Evolutionary conservation across 176 grass and related monocot species (phyloP), one percentile per base, ranked within the genome.

Genomic region (Triticum dicoccoides): DNA sequence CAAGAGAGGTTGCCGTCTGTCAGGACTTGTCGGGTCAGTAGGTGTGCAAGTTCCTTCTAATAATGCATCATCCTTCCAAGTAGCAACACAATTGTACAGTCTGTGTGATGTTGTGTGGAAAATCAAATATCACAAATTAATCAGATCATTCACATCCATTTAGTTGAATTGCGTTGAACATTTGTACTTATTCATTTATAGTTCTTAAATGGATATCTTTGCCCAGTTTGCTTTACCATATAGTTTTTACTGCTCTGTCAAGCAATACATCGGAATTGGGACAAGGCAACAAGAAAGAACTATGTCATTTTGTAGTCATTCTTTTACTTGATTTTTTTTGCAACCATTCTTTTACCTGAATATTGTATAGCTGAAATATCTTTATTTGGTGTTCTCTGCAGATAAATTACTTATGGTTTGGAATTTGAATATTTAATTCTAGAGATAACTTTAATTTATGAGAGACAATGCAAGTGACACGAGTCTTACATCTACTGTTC

Each of bases 141-240:
- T 35, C 6, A 33, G 67, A 62, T 42, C 24, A 72, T 24, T 63
- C 9, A 24, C 8, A 42, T 64, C 75, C 17, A 51, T 41, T 85
- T 69, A 45, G 17, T 42, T 80, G 29, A 79, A 42, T 79, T 30
- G 10, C 25, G 21, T 84, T 12, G n/a, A 25, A 24, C 69, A 73
- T 80, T 39, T 77, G 34, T 73, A 9, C 25, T 38, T 30, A 59
- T 32, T 37, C 17, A 79, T 8, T 13, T 24, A 11, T 69, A 56
- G 41, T 34, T 82, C 30, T 82, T 82, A 68, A 65, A 80, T 23
- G 44, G 37, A 62, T 83, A 38, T 70, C 20, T 62, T 21, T 76
- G 73, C 24, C 33, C 69, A 49, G 65, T 8, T 76, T 85, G 21
- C 4, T 18, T 67, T 81, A 9, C 18, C 80, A 20, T 66, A 29